Base-by-base conservation (phyloP, 1,139 yeast species). In the Protomyces gravidus region DNA sequence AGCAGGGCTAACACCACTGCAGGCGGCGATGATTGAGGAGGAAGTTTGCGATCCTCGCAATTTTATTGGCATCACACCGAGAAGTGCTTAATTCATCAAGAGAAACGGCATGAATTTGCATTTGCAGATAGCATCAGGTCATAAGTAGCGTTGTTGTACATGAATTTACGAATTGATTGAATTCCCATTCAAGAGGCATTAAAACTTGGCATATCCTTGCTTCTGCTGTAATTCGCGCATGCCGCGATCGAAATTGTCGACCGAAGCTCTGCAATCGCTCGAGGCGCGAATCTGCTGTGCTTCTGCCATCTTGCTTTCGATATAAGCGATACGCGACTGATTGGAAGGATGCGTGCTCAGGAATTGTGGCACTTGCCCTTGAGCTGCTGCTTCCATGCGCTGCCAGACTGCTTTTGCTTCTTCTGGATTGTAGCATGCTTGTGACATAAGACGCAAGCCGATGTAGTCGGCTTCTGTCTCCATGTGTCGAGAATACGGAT, bases 401-500 rank as follows among this genome's bases (percentile, higher is more conserved):
- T 78, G 72, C 99, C 99, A 92, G 63, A 92, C 78, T 11, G 73
- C 75, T 1, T 85, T 82, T 0, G 96, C 86, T 66, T 84, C 86
- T 11, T 73, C 72, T 3, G 96, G 89, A 65, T 89, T 74, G 71
- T 78, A 92, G 70, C 99, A 94, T 47, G 95, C 95, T 63, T 83
- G 76, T 1, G 96, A 83, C 95, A 92, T 86, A 65, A 90, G 77
- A 81, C 89, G 86, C 63, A 94, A 76, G 0, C 99, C 99, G 45
- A 92, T 90, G 67, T 84, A 84, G 70, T 92, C 98, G 0, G 98
- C 98, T 70, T 92, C 98, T 0, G 89, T 80, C 72, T 92, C 99
- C 95, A 88, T 88, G 65, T 82, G 89, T 67, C 98, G 77, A 1
- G 95, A 85, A 0, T 95, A 87, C 0, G 97, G 97, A 80, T 85